Base-by-base conservation (phyloP, 139 green algal genomes). In the Parachlorella kessleri region DNA sequence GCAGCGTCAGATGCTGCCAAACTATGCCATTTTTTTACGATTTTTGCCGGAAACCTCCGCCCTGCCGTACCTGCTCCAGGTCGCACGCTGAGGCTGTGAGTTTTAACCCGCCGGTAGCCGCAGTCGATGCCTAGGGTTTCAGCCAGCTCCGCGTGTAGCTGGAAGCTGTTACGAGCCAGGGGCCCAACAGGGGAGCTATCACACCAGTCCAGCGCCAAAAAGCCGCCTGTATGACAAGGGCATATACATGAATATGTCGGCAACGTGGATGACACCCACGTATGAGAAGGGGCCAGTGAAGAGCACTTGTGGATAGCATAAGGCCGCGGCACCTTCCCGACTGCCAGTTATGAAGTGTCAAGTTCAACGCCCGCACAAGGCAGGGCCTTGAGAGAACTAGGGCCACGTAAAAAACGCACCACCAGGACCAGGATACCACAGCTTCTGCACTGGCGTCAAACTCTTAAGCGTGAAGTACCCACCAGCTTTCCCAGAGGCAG, bases 151-250 rank as follows among this genome's bases (percentile, higher is more conserved):
- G 59, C 33, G 66, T 96, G 91, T 54, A 96, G 84, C 28, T 73
- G 39, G 77, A 91, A 97, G 64, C 79, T 90, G 63, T 81, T 83
- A 2, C 89, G 82, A 0, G 89, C 81, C 55, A 96, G 86, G 4
- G 83, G 73, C 23, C 81, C 88, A 7, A 83, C 42, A 1, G 65
- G 59, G 1, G 36, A 76, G 69, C 68, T 69, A 75, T 94, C 88
- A 37, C 87, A 88, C 91, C 92, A 96, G 68, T 96, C 92, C 8
- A 94, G 81, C 0, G 91, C 92, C 7, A 97, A 78, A 71, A 97
- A 97, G 18, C 92, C 93, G 10, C 92, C 81, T 75, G 81, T 28
- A 10, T n/a, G n/a, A n/a, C n/a, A n/a, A n/a, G n/a, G n/a, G n/a
- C n/a, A n/a, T n/a, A n/a, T n/a, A n/a, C n/a, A n/a, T n/a, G n/a